phyloP scores from a whole-genome alignment of 345 rosid genomes.

The Dimocarpus longan region DNA sequence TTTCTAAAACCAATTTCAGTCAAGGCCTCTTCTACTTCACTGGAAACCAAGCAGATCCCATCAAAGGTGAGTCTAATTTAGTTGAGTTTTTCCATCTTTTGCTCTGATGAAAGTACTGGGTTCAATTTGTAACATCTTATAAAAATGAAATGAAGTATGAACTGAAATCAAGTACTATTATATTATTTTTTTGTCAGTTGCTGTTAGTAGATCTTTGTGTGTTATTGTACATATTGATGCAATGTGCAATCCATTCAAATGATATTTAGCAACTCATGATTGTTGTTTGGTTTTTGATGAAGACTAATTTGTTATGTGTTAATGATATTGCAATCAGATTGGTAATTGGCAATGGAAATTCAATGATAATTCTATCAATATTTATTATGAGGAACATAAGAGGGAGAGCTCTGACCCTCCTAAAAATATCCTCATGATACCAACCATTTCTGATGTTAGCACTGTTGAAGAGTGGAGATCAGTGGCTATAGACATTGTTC shows the following conservation, averaged over 20 bases:
- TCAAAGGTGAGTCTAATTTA: conserved; percentile 47
- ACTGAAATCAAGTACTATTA: background rate
- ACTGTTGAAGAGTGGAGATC: conserved; percentile 95
- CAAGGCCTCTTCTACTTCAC: conserved; percentile 61
- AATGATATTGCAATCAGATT: conserved; percentile 41
- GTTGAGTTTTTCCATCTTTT: background rate
- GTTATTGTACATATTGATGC: too few species aligned
- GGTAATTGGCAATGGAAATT: conserved; percentile 79
- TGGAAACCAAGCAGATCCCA: conserved; percentile 41
- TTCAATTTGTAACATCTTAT: background rate
- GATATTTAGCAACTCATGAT: background rate
- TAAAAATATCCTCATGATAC: conserved; percentile 75
- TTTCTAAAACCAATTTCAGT: conserved; percentile 51
- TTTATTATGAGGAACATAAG: conserved; percentile 77
- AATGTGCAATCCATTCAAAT: background rate
- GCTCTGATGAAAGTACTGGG: background rate
- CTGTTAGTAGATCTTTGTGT: too few species aligned
- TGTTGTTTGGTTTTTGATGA: background rate
- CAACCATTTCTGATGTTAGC: conserved; percentile 96
- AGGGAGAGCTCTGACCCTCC: conserved; percentile 49
- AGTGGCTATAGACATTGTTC: conserved; percentile 75
- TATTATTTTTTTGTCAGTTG: too few species aligned
- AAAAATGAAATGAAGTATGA: background rate
- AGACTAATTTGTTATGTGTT: background rate
- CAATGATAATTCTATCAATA: conserved; percentile 53